Evolutionary conservation across 176 grass and related monocot species (phyloP), one percentile per base, ranked within the genome.

Genomic region (Oryza rufipogon): DNA sequence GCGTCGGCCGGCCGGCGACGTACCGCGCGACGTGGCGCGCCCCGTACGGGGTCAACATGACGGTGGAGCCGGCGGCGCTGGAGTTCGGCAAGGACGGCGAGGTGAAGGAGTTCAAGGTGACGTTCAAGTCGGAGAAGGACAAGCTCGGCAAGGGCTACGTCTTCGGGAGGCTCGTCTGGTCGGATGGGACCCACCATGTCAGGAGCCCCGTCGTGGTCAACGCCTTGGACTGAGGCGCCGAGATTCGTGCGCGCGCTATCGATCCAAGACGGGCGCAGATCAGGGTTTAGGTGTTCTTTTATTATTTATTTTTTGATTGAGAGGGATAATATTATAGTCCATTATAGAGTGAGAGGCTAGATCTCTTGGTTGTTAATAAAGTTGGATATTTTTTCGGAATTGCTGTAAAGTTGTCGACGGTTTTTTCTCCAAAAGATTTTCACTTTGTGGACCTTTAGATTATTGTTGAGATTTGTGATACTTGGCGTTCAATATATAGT

Each of bases 101-200:
- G 70, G 86, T 91, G 84, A 86, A 89, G 75, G 33, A 19, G 82
- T 97, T 91, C 75, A 77, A 54, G 11, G 75, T 97, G 23, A 89
- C 38, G 32, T 11, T 97, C 5, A 61, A 41, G 66, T 89, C 92
- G 5, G 51, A 82, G 3, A 76, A 89, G 56, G 66, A 79, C 0
- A 71, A 77, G 46, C n/a, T 89, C 58, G 84, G 87, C 23, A 66
- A 54, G 51, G 92, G 92, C 39, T 94, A 80, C 74, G 79, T 86
- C 13, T 97, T 92, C 33, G 95, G 95, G 58, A 81, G 76, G 64
- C 75, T 97, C 82, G 79, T 85, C 11, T 97, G 95, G 95, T 89
- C 88, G 1, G 90, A 97, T 52, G 95, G 92, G 61, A 79, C 19
- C 49, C 95, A 94, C 85, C 79, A 89, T 42, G 90, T 94, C 14